These are phyloP conservation scores for Flaveria floridana DNA, from an alignment of 140 eudicot species.

Conservation along the genomic window DNA sequence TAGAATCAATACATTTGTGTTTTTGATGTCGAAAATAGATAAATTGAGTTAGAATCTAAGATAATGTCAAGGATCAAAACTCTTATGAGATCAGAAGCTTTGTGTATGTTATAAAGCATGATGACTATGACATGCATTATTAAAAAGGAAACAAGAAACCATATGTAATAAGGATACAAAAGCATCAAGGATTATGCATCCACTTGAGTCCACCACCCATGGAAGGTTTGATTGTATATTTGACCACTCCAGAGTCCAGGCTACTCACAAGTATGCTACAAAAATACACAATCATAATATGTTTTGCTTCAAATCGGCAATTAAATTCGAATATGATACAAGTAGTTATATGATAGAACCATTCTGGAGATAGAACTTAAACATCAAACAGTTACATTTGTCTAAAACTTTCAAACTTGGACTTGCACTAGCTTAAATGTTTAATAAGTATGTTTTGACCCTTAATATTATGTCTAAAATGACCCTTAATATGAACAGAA, in stretches of 20 bases:
- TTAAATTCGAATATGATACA: background rate
- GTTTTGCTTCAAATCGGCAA: background rate
- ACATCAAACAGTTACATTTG: no score
- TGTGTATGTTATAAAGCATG: background rate
- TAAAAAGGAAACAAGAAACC: background rate
- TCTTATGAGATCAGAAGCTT: background rate
- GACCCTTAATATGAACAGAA: background rate
- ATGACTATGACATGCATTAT: background rate
- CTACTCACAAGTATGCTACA: slow-evolving; percentile 75
- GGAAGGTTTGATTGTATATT: slow-evolving; percentile 67
- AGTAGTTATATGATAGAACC: no score
- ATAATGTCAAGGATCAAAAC: slow-evolving; percentile 29
- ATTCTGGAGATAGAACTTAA: no score
- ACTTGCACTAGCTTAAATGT: no score
- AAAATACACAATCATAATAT: background rate
- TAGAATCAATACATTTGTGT: slow-evolving; percentile 18
- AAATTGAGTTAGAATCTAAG: slow-evolving; percentile 40
- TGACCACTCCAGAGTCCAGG: slow-evolving; percentile 68
- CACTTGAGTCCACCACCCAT: slow-evolving; percentile 86
- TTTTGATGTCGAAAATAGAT: slow-evolving; percentile 31
- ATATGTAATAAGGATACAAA: slow-evolving; percentile 60
- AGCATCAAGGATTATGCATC: slow-evolving; percentile 71
- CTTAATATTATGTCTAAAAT: background rate
- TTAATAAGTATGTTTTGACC: background rate
- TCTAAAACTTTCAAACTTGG: no score